Percentiles rank a stretch among this genome's conserved stretches.
phyloP scores from a whole-genome alignment of 2,329 filamentous ascomycete genomes.

The Pestalotiopsis fici region DNA sequence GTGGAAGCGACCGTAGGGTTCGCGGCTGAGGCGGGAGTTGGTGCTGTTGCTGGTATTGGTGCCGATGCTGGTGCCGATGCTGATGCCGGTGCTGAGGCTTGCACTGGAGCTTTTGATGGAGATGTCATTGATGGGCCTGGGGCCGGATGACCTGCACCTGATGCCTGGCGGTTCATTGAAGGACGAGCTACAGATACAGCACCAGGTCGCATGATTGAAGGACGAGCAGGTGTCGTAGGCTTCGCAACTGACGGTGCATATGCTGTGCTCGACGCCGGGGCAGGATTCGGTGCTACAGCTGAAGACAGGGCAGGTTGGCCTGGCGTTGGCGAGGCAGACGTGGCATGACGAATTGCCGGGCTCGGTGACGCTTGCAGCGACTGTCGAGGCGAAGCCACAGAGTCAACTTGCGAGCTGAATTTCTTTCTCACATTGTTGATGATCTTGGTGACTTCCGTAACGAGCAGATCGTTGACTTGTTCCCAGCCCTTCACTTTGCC shows the following conservation, averaged over 20 bases:
- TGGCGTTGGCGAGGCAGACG: conserved; percentile 23
- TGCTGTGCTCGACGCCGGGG: background rate
- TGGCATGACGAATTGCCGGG: conserved; percentile 14
- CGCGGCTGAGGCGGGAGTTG: background rate
- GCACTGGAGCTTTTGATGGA: background rate
- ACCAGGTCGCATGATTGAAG: conserved; percentile 12
- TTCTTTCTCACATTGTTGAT: conserved; percentile 29
- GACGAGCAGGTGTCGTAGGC: conserved; percentile 11
- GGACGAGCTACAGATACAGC: conserved; percentile 13
- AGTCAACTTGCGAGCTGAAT: conserved; percentile 18
- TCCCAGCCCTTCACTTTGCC: conserved; percentile 29
- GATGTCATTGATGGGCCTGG: background rate
- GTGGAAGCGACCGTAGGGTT: no score
- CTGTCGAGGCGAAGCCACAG: conserved; percentile 13
- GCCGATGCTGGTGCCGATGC: background rate
- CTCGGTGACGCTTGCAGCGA: conserved; percentile 11
- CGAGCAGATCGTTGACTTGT: conserved; percentile 29
- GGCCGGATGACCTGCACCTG: background rate
- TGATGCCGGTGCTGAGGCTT: background rate
- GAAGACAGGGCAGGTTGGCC: conserved; percentile 17
- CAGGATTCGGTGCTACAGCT: background rate
- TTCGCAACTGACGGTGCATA: conserved; percentile 2
- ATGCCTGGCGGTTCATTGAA: conserved; percentile 1
- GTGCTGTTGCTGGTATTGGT: background rate
- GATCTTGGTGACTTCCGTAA: conserved; percentile 29